These are phyloP conservation scores for Cladosporium sp. DNA, from an alignment of 2,329 filamentous ascomycete species.

Conservation along the genomic window DNA sequence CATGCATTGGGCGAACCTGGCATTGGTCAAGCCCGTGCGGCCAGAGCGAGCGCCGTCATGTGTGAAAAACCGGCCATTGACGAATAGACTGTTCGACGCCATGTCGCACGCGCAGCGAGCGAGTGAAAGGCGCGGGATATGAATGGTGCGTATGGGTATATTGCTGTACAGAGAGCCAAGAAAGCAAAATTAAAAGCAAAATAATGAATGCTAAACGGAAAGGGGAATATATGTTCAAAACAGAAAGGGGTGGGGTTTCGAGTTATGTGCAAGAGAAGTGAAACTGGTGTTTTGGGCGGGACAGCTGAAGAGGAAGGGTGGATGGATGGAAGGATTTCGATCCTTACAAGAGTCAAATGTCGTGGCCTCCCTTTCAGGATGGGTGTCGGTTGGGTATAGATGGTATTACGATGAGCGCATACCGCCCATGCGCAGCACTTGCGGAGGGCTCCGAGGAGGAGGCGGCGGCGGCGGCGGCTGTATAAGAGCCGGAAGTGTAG, in stretches of 20 bases:
- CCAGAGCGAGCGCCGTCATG: too few species aligned
- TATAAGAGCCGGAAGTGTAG: background rate
- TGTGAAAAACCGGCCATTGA: slow-evolving; percentile 15
- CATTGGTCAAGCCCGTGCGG: slow-evolving; percentile 2
- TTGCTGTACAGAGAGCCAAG: background rate
- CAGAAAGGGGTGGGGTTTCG: background rate
- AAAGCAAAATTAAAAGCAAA: background rate
- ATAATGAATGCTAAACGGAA: background rate
- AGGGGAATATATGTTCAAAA: too few species aligned
- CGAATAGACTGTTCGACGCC: slow-evolving; percentile 3
- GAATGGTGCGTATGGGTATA: background rate
- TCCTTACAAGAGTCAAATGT: too few species aligned
- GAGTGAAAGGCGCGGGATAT: background rate
- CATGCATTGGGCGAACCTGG: slow-evolving; percentile 33
- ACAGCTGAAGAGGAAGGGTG: too few species aligned
- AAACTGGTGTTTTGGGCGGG: too few species aligned
- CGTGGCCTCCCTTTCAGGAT: too few species aligned
- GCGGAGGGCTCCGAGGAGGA: background rate
- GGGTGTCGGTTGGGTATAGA: background rate
- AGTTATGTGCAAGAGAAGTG: too few species aligned
- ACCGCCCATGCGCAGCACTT: background rate
- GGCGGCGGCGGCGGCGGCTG: background rate
- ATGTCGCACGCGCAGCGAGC: background rate
- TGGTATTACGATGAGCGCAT: slow-evolving; percentile 12
- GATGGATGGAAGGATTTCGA: too few species aligned